phyloP scores from a whole-genome alignment of 2,329 filamentous ascomycete genomes.

The Aspergillus texensis region DNA sequence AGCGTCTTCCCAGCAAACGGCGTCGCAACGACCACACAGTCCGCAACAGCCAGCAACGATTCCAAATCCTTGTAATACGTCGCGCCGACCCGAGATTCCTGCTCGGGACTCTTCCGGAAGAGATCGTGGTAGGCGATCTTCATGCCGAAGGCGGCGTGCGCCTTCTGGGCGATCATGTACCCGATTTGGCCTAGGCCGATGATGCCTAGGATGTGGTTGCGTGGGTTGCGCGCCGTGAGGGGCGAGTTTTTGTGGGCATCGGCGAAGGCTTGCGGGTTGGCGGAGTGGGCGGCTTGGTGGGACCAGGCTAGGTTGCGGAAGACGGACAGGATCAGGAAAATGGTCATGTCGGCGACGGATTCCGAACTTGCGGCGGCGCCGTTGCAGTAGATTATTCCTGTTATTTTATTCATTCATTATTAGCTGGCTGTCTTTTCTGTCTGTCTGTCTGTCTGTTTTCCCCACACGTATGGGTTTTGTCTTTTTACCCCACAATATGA shows the following conservation, averaged over 20 bases:
- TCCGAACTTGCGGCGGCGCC: conserved; percentile 70
- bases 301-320: conserved; percentile 72
- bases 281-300: conserved; percentile 56
- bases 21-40: conserved; percentile 54
- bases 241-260: conserved; percentile 65
- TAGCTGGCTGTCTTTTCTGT: neutral
- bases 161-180: conserved; percentile 63
- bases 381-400: conserved; percentile 64
- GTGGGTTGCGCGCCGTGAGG: conserved; percentile 64
- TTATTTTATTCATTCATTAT: neutral
- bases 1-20: conserved; percentile 44
- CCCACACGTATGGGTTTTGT: neutral
- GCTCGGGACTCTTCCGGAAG: conserved; percentile 37
- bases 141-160: conserved; percentile 65
- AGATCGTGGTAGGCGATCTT: conserved; percentile 60
- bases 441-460: conserved; percentile 6
- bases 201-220: conserved; percentile 63
- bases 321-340: conserved; percentile 68
- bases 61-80: conserved; percentile 47
- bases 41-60: conserved; percentile 45
- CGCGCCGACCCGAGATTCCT: conserved; percentile 45
- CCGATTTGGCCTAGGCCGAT: conserved; percentile 72
- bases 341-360: conserved; percentile 71
- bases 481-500: neutral
- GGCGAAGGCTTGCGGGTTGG: conserved; percentile 51